Evolutionary conservation across 257 asterid species (phyloP), one percentile per base, ranked within the genome.

Genomic region (Plantago major): DNA sequence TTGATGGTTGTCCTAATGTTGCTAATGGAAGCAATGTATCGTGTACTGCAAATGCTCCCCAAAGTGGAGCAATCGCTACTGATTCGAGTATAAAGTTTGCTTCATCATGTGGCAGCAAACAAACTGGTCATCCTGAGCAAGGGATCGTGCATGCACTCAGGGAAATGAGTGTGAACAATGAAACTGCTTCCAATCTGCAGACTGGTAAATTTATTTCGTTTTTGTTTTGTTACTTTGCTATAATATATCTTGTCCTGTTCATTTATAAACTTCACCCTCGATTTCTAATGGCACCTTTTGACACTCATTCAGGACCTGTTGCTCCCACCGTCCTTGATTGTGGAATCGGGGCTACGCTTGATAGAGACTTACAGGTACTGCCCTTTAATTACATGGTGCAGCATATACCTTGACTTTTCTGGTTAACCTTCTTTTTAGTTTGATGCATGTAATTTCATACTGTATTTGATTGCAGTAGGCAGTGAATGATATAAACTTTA

Each of bases 301-400:
- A 73, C 67, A 67, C 76, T 65, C 26, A 69, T 19, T 71, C 79
- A 64, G 78, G 83, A 69, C 67, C 71, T 72, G 78, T 50, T 43
- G 53, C 14, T 55, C 71, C 63, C 55, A 65, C 67, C 57, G 68
- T 7, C 6, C 40, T 63, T 69, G 78, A 69, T 60, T 38, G 73
- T 52, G 74, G 73, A 66, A 63, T 57, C 47, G 81, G 57, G 65
- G 68, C 57, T 49, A 65, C 45, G 65, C 81, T 76, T 11, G 40
- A 61, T 50, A 62, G 75, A 65, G 84, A 82, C 58, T 59, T 79
- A 54, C 76, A 82, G 95, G 98, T 91, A 44, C 33, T 22, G 26
- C 26, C 26, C 26, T 22, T 22, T 22, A 22, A 22, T 22, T 22
- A 22, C 26, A 22, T 22, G 26, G 2, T 22, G 26, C 26, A 1